Evolutionary conservation across 2,329 filamentous ascomycete species (phyloP).

Genomic region (Exophiala sideris): DNA sequence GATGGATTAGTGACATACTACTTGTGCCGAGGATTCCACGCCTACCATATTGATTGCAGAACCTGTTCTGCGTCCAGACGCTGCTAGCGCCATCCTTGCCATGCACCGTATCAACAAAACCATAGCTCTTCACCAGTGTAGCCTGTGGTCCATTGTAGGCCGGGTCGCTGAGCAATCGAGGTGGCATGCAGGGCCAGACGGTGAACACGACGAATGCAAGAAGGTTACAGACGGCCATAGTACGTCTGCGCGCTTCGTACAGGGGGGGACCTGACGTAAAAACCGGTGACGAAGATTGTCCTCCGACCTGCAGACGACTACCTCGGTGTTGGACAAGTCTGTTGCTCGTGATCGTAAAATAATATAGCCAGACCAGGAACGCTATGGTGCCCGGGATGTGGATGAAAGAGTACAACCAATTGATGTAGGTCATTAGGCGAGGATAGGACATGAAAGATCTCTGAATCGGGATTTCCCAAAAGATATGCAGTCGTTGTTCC

Average conservation of each 20-base stretch:
- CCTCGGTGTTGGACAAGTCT: constrained; percentile 41
- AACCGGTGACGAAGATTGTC: constrained; percentile 33
- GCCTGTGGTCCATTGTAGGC: constrained; percentile 55
- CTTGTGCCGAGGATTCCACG: constrained; percentile 2
- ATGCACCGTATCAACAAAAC: constrained; percentile 60
- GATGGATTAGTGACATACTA: neutral
- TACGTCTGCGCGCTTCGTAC: constrained; percentile 55
- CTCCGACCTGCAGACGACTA: constrained; percentile 33
- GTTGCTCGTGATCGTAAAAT: constrained; percentile 64
- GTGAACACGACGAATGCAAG: constrained; percentile 60
- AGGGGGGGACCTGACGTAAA: constrained; percentile 50
- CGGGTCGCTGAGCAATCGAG: constrained; percentile 53
- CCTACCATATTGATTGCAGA: constrained; percentile 71
- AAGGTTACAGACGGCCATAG: constrained; percentile 58
- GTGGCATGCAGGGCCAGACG: constrained; percentile 60
- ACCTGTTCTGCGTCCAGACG: constrained; percentile 69
- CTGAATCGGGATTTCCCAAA: constrained; percentile 63
- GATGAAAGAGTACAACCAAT: constrained; percentile 72
- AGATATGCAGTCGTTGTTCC: constrained; percentile 64
- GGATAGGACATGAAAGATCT: constrained; percentile 54
- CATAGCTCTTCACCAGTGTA: constrained; percentile 57
- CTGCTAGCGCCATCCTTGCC: constrained; percentile 58
- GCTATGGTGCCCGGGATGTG: constrained; percentile 74
- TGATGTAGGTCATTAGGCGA: constrained; percentile 63
- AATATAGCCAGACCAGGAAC: constrained; percentile 65